Base-by-base conservation (phyloP, 2,329 filamentous ascomycete species). In the Alternaria viburni region DNA sequence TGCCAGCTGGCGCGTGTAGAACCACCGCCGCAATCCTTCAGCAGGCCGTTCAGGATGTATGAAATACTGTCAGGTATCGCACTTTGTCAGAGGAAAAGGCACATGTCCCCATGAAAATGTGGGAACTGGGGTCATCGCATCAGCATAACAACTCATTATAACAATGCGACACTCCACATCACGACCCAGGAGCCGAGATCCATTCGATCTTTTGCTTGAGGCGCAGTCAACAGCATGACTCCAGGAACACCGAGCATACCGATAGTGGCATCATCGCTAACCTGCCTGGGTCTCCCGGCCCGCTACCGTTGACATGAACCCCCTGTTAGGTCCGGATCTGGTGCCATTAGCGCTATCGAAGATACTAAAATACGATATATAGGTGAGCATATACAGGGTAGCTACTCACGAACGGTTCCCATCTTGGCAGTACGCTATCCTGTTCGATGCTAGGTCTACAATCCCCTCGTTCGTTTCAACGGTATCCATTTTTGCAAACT, bases 171-270 rank as follows among this genome's bases (percentile, higher is more conserved):
- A 46, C 36, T 32, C 54, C 26, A 19, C 26, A 57, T 54, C 19
- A 32, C 45, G 47, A 59, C 43, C 43, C 26, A 46, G 15, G 32
- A 32, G 32, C 36, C 49, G 26, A 19, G n/a, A 54, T 28, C 17
- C 32, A 21, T 49, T 32, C 41, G 43, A 47, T 25, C 41, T 46
- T 55, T 43, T 54, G 28, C 57, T 36, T 30, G 60, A 55, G 50
- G 60, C 56, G 49, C 56, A 62, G 56, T 49, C 36, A 12, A 47
- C 17, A 19, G 32, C 56, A 62, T 59, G 60, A 62, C 60, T 62
- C 60, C 43, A 62, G 19, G 44, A n/a, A 59, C 44, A 45, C 32
- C 55, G 23, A 59, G n/a, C 19, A 28, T 36, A 54, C 50, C 50
- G 56, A 45, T 49, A 50, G 57, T 62, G 36, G 49, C 36, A 59